Base-by-base conservation (phyloP, 306 rosid species). In the Mimosa pudica region DNA sequence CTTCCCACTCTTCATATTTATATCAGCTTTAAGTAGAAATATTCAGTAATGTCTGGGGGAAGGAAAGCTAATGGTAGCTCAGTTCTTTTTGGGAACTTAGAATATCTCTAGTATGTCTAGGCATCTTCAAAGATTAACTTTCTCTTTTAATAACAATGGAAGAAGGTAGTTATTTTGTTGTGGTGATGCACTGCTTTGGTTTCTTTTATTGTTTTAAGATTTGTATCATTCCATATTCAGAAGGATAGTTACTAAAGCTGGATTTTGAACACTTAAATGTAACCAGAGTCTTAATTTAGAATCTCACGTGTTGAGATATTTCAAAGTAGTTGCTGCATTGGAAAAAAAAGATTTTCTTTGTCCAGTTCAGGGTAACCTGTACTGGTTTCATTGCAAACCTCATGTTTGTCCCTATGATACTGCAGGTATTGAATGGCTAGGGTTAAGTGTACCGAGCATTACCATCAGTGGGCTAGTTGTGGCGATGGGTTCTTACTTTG, bases 381-480 rank as follows among this genome's bases (percentile, higher is more conserved):
- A 20, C 18, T 72, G 73, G 70, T 52, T 77, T 70, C 62, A 77
- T 38, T 60, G 52, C 60, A 6, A 47, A 10, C 52, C 52, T 35
- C 1, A 51, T 80, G 80, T 60, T 70, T 80, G 45, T 75, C 68
- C 69, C 33, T 20, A 44, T 82, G 71, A 76, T 83, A 57, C 77
- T 84, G 77, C 92, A 95, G 99, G 80, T 77, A 47, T 90, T 72
- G 94, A 90, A 87, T 86, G 88, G 92, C 84, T 89, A 0, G 97
- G 96, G 84, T 77, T 86, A n/a, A 90, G 91, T 70, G 88, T 0
- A 57, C 46, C 85, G 20, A 79, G 92, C 60, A 5, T 88, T 77
- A 61, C 60, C 52, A 20, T 77, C 71, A 45, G 94, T 18, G 92
- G 80, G 10, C 76, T 93, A 78, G 61, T 69, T 86, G 74, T 95